Evolutionary conservation across 441 rosid genomes (phyloP).

Genomic region (Hura crepitans): DNA sequence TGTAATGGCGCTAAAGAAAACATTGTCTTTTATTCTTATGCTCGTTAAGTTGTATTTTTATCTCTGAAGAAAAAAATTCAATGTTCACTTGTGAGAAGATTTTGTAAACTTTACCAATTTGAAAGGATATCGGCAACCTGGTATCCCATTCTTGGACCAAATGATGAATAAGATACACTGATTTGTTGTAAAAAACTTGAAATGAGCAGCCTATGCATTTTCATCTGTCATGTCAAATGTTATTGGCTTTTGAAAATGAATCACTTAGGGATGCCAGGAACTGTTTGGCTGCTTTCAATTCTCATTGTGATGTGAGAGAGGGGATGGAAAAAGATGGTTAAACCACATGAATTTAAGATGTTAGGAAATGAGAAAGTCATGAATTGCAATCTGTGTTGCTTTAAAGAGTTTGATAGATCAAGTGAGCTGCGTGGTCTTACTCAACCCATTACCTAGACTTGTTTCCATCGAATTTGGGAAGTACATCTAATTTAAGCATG

Average conservation of each 20-base stretch:
- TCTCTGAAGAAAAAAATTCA: neutral
- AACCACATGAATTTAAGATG: slow-evolving; percentile 25
- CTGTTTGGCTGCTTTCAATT: neutral
- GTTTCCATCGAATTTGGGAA: neutral
- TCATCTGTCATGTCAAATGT: neutral
- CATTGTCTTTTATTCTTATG: neutral
- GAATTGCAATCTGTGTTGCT: slow-evolving; percentile 13
- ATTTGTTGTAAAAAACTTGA: neutral
- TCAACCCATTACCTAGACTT: slow-evolving; percentile 10
- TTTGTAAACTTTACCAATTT: neutral
- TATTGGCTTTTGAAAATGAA: neutral
- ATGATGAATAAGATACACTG: neutral
- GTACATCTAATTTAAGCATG: neutral
- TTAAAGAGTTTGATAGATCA: slow-evolving; percentile 19
- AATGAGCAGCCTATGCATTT: neutral
- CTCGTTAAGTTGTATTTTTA: neutral
- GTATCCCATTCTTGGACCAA: neutral
- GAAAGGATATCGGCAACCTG: neutral
- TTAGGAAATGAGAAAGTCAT: slow-evolving; percentile 34
- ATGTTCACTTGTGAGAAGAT: neutral
- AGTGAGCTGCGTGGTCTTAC: slow-evolving; percentile 9
- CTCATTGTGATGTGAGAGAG: neutral
- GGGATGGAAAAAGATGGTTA: slow-evolving; percentile 9
- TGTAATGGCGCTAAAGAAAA: neutral
- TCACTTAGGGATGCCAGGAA: neutral